Percentiles rank a stretch among this genome's conserved stretches.
Evolutionary conservation across 306 rosid species (phyloP).

Genomic region (Casuarina glauca): DNA sequence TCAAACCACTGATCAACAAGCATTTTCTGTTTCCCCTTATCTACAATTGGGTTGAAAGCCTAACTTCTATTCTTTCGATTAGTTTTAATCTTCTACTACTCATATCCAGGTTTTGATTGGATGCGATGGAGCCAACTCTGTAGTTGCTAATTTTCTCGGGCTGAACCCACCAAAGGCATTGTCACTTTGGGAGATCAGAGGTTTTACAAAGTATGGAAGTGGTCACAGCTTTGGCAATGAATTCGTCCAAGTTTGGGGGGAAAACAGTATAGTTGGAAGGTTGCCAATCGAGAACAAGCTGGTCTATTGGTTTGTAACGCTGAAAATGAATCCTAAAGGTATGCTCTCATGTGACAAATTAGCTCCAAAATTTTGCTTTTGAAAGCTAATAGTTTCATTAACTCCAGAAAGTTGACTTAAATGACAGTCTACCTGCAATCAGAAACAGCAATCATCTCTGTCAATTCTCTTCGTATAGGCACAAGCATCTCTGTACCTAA

Average conservation of each 20-base stretch:
- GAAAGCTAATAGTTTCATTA: too few species aligned
- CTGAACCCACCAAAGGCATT: constrained; percentile 21
- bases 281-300: constrained; percentile 15
- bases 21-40: too few species aligned
- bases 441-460: too few species aligned
- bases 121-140: constrained; percentile 35
- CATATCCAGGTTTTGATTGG: constrained; percentile 34
- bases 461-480: too few species aligned
- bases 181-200: constrained; percentile 13
- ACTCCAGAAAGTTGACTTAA: too few species aligned
- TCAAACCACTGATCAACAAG: not conserved
- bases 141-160: constrained; percentile 27
- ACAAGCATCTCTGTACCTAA: not conserved
- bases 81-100: too few species aligned
- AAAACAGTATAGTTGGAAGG: constrained; percentile 24
- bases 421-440: too few species aligned
- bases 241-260: constrained; percentile 12
- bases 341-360: not conserved
- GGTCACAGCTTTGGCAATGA: constrained; percentile 18
- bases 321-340: constrained; percentile 20
- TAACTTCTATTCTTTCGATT: not conserved
- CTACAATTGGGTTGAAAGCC: too few species aligned
- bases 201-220: constrained; percentile 24
- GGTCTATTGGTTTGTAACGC: constrained; percentile 34
- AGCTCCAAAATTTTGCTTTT: not conserved